Evolutionary conservation across 805 yeast genomes (phyloP), one percentile per base, ranked within the genome.

Genomic region (Candida golubevii): DNA sequence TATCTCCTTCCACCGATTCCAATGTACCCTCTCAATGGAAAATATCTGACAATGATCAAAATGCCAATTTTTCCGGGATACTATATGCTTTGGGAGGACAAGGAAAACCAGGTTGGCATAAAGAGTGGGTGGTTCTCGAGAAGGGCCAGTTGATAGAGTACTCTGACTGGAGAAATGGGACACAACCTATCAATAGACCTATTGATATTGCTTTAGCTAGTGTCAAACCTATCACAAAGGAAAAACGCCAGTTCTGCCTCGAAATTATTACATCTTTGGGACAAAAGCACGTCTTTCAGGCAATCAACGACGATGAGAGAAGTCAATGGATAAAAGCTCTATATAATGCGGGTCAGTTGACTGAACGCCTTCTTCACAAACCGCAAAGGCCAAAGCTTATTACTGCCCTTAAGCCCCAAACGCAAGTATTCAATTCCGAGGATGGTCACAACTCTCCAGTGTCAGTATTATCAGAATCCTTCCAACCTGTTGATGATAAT

Each of bases 91-190:
- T 77, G 32, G 82, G 82, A 0, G 84, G 83, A 0, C 79, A 77
- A 45, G 80, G 81, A 0, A 77, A 77, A 47, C 77, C 70, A 18
- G 83, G 85, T 3, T 89, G 96, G 97, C 95, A 88, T 61, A 88
- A 87, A 56, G 89, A 84, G 60, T 86, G 95, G 90, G 85, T 88
- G 0, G 86, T 82, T 0, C 67, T 88, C 39, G 74, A 77, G 11
- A 77, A 79, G n/a, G 89, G 91, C 2, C 75, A 72, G 46, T 65
- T 88, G 35, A 70, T 73, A 36, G 93, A 88, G 57, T 88, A 77
- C 58, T 74, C 83, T 36, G 89, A 88, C 62, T 88, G 95, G 93
- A 77, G 90, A 54, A 78, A 74, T 44, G 88, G 88, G 15, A 69
- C 71, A 14, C 76, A 74, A 28, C 71, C 80, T 13, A 78, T 86